phyloP scores from a whole-genome alignment of 163 green algal genomes.

The Chlamydomonas reinhardtii region DNA sequence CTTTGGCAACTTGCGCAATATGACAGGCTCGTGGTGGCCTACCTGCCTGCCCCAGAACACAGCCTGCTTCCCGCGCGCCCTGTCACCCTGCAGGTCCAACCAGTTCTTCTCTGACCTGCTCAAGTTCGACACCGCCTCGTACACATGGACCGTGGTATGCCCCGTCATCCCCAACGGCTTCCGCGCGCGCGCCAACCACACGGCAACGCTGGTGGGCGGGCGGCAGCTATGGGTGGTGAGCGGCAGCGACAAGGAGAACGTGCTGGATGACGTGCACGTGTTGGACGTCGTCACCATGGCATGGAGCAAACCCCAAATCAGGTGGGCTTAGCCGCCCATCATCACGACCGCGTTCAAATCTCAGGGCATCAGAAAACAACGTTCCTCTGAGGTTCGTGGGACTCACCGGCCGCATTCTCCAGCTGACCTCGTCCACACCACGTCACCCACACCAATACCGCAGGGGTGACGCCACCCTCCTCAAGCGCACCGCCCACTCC shows the following conservation, averaged over 20 bases:
- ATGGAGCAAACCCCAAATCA: slow-evolving; percentile 26
- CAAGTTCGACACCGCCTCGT: not conserved
- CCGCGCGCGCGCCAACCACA: slow-evolving; percentile 38
- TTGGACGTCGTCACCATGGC: not conserved
- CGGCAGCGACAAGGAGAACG: slow-evolving; percentile 24
- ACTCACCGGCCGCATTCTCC: too few relatives aligned
- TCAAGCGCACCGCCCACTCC: slow-evolving; percentile 18
- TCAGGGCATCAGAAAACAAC: too few relatives aligned
- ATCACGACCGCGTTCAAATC: too few relatives aligned
- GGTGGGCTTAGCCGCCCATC: too few relatives aligned
- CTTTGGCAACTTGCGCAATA: too few relatives aligned
- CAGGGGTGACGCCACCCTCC: slow-evolving; percentile 10
- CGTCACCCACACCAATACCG: too few relatives aligned
- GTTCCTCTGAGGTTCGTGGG: too few relatives aligned
- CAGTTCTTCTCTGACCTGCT: slow-evolving; percentile 31
- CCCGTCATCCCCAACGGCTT: slow-evolving; percentile 31
- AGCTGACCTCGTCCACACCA: too few relatives aligned
- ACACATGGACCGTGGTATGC: not conserved
- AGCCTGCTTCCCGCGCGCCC: too few relatives aligned
- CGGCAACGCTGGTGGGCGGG: slow-evolving; percentile 19
- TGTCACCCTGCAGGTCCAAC: not conserved
- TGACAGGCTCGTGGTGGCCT: too few relatives aligned
- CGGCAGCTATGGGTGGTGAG: slow-evolving; percentile 23
- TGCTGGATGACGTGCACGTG: slow-evolving; percentile 27
- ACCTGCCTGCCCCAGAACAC: too few relatives aligned